These are phyloP conservation scores for Rhodotorula diobovata DNA, from an alignment of 768 basidiomycete species.

Conservation along the genomic window DNA sequence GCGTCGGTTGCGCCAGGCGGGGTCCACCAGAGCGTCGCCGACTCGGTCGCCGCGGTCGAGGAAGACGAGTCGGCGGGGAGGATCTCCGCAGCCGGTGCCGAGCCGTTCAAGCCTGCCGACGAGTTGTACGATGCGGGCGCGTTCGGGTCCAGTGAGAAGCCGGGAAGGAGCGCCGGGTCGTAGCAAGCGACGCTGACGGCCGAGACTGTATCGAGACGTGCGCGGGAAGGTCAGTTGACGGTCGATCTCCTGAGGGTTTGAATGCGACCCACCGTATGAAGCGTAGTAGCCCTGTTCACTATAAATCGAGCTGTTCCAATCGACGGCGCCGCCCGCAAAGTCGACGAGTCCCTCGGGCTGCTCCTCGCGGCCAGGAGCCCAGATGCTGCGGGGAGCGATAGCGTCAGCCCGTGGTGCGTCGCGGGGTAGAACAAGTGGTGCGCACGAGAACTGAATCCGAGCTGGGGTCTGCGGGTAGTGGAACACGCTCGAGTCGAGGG, in stretches of 20 bases:
- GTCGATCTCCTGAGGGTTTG: too few species aligned
- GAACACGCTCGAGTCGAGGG: background rate
- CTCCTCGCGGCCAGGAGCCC: slow-evolving; percentile 41
- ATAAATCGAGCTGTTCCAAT: slow-evolving; percentile 42
- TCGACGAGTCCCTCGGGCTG: slow-evolving; percentile 42
- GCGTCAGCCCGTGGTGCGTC: background rate
- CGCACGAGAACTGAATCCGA: slow-evolving; percentile 44
- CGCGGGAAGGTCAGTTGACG: background rate
- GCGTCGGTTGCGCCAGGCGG: too few species aligned
- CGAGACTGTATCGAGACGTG: slow-evolving; percentile 5
- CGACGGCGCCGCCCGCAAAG: slow-evolving; percentile 45
- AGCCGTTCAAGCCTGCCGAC: background rate
- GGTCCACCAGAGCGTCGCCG: background rate
- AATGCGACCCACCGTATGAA: slow-evolving; percentile 35
- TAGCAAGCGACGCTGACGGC: slow-evolving; percentile 14
- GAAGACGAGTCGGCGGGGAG: too few species aligned
- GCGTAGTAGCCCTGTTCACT: slow-evolving; percentile 40
- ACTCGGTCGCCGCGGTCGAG: background rate
- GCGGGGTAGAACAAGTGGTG: background rate
- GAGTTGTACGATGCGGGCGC: background rate
- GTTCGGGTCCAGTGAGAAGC: background rate
- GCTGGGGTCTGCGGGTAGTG: slow-evolving; percentile 46
- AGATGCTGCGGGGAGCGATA: slow-evolving; percentile 27
- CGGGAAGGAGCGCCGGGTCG: slow-evolving; percentile 3
- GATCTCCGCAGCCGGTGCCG: background rate